phyloP scores from a whole-genome alignment of 139 green algal species.

The Chlamydomonas sphaeroides region DNA sequence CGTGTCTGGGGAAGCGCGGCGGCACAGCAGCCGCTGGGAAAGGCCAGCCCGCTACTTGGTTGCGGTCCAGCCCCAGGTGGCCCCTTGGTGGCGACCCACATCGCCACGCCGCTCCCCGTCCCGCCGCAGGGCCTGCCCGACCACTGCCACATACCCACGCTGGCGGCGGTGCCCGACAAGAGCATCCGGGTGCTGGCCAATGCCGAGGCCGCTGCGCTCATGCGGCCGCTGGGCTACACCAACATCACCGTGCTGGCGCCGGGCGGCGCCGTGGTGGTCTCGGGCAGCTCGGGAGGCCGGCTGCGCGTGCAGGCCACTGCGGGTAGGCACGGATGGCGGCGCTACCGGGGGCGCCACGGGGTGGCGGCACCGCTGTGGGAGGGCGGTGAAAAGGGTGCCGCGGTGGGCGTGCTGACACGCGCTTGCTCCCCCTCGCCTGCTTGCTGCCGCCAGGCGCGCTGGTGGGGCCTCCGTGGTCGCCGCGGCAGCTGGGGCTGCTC shows the following conservation, averaged over 20 bases:
- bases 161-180: slow-evolving; percentile 66
- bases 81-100: too few species aligned
- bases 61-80: too few species aligned
- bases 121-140: slow-evolving; percentile 68
- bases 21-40: too few species aligned
- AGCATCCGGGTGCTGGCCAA: slow-evolving; percentile 74
- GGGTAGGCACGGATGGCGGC: slow-evolving; percentile 32
- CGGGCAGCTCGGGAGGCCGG: slow-evolving; percentile 53
- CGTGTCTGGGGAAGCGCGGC: too few species aligned
- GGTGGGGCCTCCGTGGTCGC: slow-evolving; percentile 85
- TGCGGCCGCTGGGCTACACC: slow-evolving; percentile 71
- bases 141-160: slow-evolving; percentile 82
- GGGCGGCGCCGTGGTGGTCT: slow-evolving; percentile 60
- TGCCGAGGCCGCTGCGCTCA: slow-evolving; percentile 65
- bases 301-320: slow-evolving; percentile 69
- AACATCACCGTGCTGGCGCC: slow-evolving; percentile 64
- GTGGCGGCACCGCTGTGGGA: background rate
- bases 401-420: too few species aligned
- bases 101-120: too few species aligned
- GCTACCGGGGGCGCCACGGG: background rate
- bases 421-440: too few species aligned
- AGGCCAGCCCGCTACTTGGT: too few species aligned
- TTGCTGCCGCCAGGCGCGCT: slow-evolving; percentile 61
- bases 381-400: too few species aligned
- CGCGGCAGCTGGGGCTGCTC: slow-evolving; percentile 78